Evolutionary conservation across 2,329 filamentous ascomycete species (phyloP), one percentile per base, ranked within the genome.

Genomic region (Phoma sp.): DNA sequence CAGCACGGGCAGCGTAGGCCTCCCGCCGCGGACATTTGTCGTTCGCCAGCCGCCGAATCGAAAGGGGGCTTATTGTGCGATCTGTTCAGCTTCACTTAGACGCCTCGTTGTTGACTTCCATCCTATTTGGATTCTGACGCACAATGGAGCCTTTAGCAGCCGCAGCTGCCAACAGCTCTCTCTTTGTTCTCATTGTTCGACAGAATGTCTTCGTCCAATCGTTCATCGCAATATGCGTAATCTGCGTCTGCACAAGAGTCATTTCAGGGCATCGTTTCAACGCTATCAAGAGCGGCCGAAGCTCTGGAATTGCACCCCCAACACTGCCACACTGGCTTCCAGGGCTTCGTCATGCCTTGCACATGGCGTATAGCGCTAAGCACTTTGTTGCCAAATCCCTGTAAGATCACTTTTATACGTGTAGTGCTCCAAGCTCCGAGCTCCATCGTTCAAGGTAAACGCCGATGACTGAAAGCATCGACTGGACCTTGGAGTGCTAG

Each of bases 271-370:
- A 62, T 18, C 29, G 42, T 23, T 65, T 60, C 54, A 44, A 30
- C 7, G 30, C 47, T 4, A 37, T 55, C 36, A 64, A 57, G 27
- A 44, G 52, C 24, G 46, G 56, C 45, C 57, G 44, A 36, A 18
- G n/a, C 2, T 37, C 9, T 38, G 38, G 39, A 36, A 35, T 60
- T 33, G 32, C 44, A 4, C 62, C 58, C 22, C 62, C 62, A 14
- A 66, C 62, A 18, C 41, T 60, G 18, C 62, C 60, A 27, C 61
- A 64, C 36, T 65, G 58, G 64, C 57, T 62, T 6, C 62, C 60
- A 4, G 54, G 58, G 4, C 46, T 66, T 3, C 52, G 50, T 29
- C 60, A 66, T 57, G 63, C 55, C 4, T 27, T 66, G 0, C 43
- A 42, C 4, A 55, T 66, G 53, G 61, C 42, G 3, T 58, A 29